These are phyloP conservation scores for Desmodesmus armatus DNA, from an alignment of 139 green algal genomes.

Conservation along the genomic window DNA sequence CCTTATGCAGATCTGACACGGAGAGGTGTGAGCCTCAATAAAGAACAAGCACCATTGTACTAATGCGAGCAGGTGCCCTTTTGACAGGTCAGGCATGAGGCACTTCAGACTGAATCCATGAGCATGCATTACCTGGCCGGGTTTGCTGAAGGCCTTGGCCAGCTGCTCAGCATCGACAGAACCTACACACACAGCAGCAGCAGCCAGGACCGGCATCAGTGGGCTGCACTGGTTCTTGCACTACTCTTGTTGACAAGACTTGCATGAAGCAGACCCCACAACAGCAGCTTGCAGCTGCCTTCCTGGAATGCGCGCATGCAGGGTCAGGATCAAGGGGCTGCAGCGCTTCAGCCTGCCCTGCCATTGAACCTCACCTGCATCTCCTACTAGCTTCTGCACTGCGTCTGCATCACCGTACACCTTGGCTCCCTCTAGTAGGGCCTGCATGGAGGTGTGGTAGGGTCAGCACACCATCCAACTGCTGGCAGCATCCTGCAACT, in stretches of 20 bases:
- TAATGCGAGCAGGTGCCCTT: not conserved
- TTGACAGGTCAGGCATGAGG: not conserved
- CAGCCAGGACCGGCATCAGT: no score
- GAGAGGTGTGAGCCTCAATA: no score
- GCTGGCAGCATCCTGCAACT: not conserved
- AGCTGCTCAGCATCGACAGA: constrained; percentile 46
- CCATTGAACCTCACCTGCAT: not conserved
- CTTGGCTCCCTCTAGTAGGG: not conserved
- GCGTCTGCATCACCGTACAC: constrained; percentile 12
- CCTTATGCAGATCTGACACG: not conserved
- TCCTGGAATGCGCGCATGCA: no score
- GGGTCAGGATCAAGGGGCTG: no score
- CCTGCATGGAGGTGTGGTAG: not conserved
- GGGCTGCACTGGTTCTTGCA: no score
- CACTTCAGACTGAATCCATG: not conserved
- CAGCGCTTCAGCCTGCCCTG: no score
- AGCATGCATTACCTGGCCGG: constrained; percentile 1
- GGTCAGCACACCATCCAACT: not conserved
- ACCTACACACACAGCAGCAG: no score
- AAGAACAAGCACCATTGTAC: not conserved
- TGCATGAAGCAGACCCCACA: no score
- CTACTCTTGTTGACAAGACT: no score
- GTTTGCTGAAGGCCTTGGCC: constrained; percentile 51
- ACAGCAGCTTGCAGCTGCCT: no score
- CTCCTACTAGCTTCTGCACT: not conserved